Percentiles rank a stretch among this genome's conserved stretches.
Evolutionary conservation across 805 yeast genomes (phyloP).

Genomic region (Lachancea fermentati): DNA sequence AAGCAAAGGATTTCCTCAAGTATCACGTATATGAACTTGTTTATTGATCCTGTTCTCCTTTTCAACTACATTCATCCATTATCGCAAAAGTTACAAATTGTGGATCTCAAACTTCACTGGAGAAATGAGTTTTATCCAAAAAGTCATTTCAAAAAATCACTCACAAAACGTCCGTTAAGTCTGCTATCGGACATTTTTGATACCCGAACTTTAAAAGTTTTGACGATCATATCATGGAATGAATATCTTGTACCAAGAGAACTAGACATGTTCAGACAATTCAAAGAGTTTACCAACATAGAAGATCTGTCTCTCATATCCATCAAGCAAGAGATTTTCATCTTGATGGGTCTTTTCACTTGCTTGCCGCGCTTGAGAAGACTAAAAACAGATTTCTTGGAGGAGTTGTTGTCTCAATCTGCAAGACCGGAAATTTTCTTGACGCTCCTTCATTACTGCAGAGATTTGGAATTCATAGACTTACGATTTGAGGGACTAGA

Average conservation of each 20-base stretch:
- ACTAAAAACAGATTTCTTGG: constrained; percentile 37
- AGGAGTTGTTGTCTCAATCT: constrained; percentile 31
- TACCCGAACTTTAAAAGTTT: constrained; percentile 29
- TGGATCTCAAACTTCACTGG: constrained; percentile 38
- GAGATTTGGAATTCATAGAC: constrained; percentile 36
- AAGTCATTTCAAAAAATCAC: constrained; percentile 21
- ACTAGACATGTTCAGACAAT: constrained; percentile 34
- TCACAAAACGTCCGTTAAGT: constrained; percentile 16
- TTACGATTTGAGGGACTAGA: constrained; percentile 34
- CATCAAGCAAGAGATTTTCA: constrained; percentile 31
- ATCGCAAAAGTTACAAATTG: constrained; percentile 30
- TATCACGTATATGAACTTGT: constrained; percentile 32
- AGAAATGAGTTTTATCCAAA: constrained; percentile 36
- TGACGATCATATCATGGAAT: constrained; percentile 41
- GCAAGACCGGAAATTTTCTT: constrained; percentile 31
- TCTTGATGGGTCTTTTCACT: constrained; percentile 31
- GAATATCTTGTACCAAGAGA: constrained; percentile 32
- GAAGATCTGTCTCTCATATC: constrained; percentile 39
- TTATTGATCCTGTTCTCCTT: constrained; percentile 36
- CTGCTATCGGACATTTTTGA: constrained; percentile 36
- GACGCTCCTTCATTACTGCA: constrained; percentile 32
- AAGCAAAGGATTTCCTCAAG: constrained; percentile 27
- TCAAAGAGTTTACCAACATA: constrained; percentile 33
- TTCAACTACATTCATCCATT: constrained; percentile 34
- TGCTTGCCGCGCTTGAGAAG: constrained; percentile 31